Base-by-base conservation (phyloP, 2,329 filamentous ascomycete species). In the Sphaerostilbella broomeana region DNA sequence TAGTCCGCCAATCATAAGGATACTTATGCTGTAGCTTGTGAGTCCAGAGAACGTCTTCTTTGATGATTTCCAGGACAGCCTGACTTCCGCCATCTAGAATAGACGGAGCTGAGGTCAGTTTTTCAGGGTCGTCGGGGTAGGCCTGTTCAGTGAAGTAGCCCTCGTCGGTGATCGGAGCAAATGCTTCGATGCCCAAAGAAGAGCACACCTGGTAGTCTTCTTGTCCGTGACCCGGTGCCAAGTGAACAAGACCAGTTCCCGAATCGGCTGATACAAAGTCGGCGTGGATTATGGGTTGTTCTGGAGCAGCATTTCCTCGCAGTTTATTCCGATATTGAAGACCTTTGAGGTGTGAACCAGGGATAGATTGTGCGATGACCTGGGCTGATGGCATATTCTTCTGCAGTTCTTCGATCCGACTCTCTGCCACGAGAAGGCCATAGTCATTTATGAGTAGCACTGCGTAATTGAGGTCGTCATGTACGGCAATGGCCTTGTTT, bases 1-100 rank as follows among this genome's bases (percentile, higher is more conserved):
- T 98, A 0, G 90, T 94, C 38, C 92, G 77, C 92, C 92, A 98
- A 63, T 98, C 92, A 51, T 97, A 95, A 0, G 92, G 92, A 58
- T 97, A 97, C 61, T 95, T 97, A 69, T 98, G 92, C 37, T 72
- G 73, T 57, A 90, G 83, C 41, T 70, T 71, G 50, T 94, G 83
- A 4, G 74, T 75, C 26, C 73, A 72, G 27, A 95, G 65, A 4
- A 97, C 73, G 44, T 79, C 67, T 0, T 72, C 66, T 18, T 70
- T 65, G 3, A 95, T 68, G 35, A 92, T 68, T 1, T 80, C 69
- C 22, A 97, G 60, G 1, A 95, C 81, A 4, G 75, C 74, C 35
- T 72, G 64, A 24, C 79, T 79, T 27, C 88, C 89, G 7, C 79
- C 76, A 13, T 75, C 73, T 21, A 88, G 69, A 7, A 94, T 87